Percentiles rank a stretch among this genome's conserved stretches.
Evolutionary conservation across 2,329 filamentous ascomycete genomes (phyloP).

Genomic region (Apiospora rasikravindrae): DNA sequence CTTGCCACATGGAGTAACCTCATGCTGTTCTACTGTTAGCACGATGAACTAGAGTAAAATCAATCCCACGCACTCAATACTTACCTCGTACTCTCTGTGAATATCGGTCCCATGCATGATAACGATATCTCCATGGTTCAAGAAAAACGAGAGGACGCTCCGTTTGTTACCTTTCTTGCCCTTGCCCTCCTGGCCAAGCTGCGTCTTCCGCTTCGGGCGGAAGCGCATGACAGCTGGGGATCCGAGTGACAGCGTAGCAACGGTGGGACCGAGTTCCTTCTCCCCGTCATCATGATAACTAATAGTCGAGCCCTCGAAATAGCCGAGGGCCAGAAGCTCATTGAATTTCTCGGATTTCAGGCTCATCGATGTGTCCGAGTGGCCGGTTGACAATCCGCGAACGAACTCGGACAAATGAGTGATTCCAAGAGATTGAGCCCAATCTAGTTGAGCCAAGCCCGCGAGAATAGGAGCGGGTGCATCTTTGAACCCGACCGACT

Average conservation of each 20-base stretch:
- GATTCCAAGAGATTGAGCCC: constrained; percentile 55
- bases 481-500: constrained; percentile 53
- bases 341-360: constrained; percentile 57
- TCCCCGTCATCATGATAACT: constrained; percentile 72
- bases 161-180: constrained; percentile 36
- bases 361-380: constrained; percentile 31
- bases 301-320: constrained; percentile 65
- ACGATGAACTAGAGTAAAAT: neutral
- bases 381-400: neutral
- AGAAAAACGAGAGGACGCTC: constrained; percentile 43
- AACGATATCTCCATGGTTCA: constrained; percentile 68
- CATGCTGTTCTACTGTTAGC: constrained; percentile 45
- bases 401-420: constrained; percentile 30
- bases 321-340: constrained; percentile 66
- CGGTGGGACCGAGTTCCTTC: constrained; percentile 63
- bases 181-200: constrained; percentile 31
- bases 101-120: constrained; percentile 66
- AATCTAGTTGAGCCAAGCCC: constrained; percentile 58
- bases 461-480: constrained; percentile 55
- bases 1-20: constrained; percentile 54
- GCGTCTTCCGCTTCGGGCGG: constrained; percentile 53
- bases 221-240: constrained; percentile 63
- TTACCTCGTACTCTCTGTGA: constrained; percentile 63
- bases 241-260: constrained; percentile 66
- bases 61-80: constrained; percentile 23